These are phyloP conservation scores for Acidomyces sp. DNA, from an alignment of 495 filamentous ascomycete species.

Conservation along the genomic window DNA sequence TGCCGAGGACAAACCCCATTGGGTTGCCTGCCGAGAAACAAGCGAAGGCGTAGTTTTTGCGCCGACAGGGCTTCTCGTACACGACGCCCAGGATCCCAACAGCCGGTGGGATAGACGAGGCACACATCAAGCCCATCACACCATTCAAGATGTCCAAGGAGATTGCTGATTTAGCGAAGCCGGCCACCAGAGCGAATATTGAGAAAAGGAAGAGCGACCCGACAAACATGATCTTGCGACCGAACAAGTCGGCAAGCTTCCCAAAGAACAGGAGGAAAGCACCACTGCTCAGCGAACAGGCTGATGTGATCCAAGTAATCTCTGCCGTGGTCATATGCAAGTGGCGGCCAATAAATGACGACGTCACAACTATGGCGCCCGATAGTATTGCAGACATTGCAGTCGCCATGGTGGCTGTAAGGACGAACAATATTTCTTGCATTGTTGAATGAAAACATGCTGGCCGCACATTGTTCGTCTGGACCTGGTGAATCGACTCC, in stretches of 20 bases:
- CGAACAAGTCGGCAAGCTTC: constrained; percentile 60
- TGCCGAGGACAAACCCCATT: constrained; percentile 55
- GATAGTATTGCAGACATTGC: constrained; percentile 48
- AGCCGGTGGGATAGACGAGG: constrained; percentile 53
- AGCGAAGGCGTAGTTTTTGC: constrained; percentile 53
- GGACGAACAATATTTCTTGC: constrained; percentile 53
- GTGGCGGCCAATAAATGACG: constrained; percentile 47
- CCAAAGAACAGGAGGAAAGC: constrained; percentile 64
- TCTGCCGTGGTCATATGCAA: constrained; percentile 54
- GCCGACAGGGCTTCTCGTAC: constrained; percentile 47
- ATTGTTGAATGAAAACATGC: constrained; percentile 48
- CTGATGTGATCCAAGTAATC: constrained; percentile 53
- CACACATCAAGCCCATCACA: constrained; percentile 47
- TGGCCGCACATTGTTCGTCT: constrained; percentile 32
- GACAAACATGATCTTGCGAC: constrained; percentile 53
- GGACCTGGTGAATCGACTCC: constrained; percentile 1
- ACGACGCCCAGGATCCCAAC: constrained; percentile 53
- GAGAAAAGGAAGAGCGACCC: constrained; percentile 51
- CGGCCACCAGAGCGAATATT: constrained; percentile 42
- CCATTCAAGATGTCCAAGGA: constrained; percentile 53
- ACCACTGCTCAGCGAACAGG: constrained; percentile 43
- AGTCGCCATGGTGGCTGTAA: constrained; percentile 57
- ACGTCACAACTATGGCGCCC: constrained; percentile 48
- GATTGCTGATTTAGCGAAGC: constrained; percentile 49
- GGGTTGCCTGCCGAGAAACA: constrained; percentile 60